These are phyloP conservation scores for Rosa rugosa DNA, from an alignment of 306 rosid species.

Conservation along the genomic window DNA sequence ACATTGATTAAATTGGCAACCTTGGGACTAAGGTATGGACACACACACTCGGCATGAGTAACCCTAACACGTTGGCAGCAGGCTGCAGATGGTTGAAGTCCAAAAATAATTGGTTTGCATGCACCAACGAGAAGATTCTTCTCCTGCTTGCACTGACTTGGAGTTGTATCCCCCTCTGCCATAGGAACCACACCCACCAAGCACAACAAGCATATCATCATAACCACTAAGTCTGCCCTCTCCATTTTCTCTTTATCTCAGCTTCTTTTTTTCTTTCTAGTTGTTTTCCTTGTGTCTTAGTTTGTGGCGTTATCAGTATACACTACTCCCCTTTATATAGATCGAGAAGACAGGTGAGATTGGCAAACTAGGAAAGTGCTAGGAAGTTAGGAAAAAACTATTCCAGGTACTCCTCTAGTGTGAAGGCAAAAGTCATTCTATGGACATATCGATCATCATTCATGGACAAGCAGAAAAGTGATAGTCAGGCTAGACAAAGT, in stretches of 20 bases:
- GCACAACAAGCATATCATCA: constrained; percentile 7
- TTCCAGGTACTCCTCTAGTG: no score
- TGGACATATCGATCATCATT: no score
- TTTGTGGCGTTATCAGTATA: background rate
- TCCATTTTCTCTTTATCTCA: background rate
- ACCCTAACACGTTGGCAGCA: constrained; percentile 27
- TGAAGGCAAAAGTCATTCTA: no score
- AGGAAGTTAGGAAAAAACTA: background rate
- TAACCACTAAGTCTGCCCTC: background rate
- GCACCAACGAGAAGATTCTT: background rate
- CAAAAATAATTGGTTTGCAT: constrained; percentile 17
- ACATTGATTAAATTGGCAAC: constrained; percentile 15
- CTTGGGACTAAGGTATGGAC: constrained; percentile 18
- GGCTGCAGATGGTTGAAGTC: constrained; percentile 19
- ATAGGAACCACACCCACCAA: background rate
- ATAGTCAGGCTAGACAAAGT: no score
- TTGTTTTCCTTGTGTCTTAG: background rate
- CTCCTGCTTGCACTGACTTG: constrained; percentile 26
- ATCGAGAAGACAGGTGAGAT: background rate
- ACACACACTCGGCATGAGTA: constrained; percentile 22
- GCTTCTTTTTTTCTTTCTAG: background rate
- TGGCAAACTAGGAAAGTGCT: background rate
- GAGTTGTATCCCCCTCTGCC: constrained; percentile 7
- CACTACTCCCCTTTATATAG: background rate
- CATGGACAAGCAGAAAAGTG: no score